These are phyloP conservation scores for Candida orba DNA, from an alignment of 805 yeast species.

Conservation along the genomic window DNA sequence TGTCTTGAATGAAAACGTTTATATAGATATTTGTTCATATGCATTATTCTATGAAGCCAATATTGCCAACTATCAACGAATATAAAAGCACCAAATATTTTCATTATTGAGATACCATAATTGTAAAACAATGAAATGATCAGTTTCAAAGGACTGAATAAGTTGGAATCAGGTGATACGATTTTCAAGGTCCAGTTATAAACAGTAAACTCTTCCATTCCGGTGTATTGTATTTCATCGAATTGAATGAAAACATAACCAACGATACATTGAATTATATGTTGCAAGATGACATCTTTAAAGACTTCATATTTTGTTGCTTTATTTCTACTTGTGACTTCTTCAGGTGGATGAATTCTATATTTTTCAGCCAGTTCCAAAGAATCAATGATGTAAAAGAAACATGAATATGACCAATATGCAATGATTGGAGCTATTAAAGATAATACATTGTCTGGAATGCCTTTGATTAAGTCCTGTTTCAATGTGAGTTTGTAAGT, in stretches of 20 bases:
- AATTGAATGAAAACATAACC: slow-evolving; percentile 50
- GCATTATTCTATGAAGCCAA: slow-evolving; percentile 85
- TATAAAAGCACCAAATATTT: slow-evolving; percentile 54
- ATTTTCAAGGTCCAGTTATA: slow-evolving; percentile 33
- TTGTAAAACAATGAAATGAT: slow-evolving; percentile 43
- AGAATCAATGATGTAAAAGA: slow-evolving; percentile 72
- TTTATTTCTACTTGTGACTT: slow-evolving; percentile 67
- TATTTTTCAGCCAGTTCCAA: slow-evolving; percentile 71
- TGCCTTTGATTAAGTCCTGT: slow-evolving; percentile 44
- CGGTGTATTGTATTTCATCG: slow-evolving; percentile 50
- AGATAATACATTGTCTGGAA: slow-evolving; percentile 70
- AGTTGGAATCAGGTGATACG: slow-evolving; percentile 6
- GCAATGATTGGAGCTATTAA: slow-evolving; percentile 69
- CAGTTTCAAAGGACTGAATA: slow-evolving; percentile 29
- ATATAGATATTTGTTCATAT: slow-evolving; percentile 68
- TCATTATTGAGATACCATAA: slow-evolving; percentile 55
- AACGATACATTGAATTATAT: slow-evolving; percentile 67
- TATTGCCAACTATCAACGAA: slow-evolving; percentile 95
- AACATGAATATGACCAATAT: slow-evolving; percentile 72
- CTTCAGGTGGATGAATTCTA: slow-evolving; percentile 90
- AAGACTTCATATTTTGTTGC: slow-evolving; percentile 66
- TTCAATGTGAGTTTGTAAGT: slow-evolving; percentile 19
- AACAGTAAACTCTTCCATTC: slow-evolving; percentile 40
- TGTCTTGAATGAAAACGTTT: slow-evolving; percentile 86
- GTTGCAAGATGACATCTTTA: slow-evolving; percentile 79